Evolutionary conservation across 2,329 filamentous ascomycete genomes (phyloP), one percentile per base, ranked within the genome.

Genomic region (Neofusicoccum kwambonambiense): DNA sequence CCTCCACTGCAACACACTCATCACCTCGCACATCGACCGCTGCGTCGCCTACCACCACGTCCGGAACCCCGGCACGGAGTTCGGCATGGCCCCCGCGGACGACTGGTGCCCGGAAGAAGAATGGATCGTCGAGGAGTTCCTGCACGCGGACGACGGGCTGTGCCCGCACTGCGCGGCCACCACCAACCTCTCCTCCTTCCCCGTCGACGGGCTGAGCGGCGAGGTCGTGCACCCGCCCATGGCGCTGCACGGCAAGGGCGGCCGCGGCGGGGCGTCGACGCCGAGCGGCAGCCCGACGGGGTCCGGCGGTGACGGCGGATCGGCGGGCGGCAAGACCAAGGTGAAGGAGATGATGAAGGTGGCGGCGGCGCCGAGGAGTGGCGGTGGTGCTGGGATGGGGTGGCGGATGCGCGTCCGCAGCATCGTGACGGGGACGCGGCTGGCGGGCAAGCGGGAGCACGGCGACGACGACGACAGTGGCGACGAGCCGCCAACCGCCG

Each of bases 101-200:
- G 19, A 31, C 52, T 57, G 31, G 27, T 60, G 56, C 42, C 56
- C 56, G 56, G 56, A 60, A 35, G 42, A 15, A 35, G 56, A 60
- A 60, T 45, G 44, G 56, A 60, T 60, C 56, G 42, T 60, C 56
- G 56, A 60, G 56, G 41, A 60, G 31, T 60, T 60, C 56, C 34
- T 47, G 42, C 56, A 60, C 42, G 27, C n/a, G 4, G 42, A 60
- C 56, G 56, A 60, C 42, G 56, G 56, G 27, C 31, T 31, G 41
- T 60, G 56, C 17, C 56, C 56, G 22, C 34, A 47, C 9, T 60
- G 56, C 31, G 47, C 8, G 2, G n/a, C 42, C 15, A 44, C 42
- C 7, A 39, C 37, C 15, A 39, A 37, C 52, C 35, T 27, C 17
- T 37, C 17, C 41, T 27, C 6, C 54, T 44, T 31, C 54, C 54